phyloP scores from a whole-genome alignment of 371 early-diverging fungal genomes.

The Globomyces sp. region DNA sequence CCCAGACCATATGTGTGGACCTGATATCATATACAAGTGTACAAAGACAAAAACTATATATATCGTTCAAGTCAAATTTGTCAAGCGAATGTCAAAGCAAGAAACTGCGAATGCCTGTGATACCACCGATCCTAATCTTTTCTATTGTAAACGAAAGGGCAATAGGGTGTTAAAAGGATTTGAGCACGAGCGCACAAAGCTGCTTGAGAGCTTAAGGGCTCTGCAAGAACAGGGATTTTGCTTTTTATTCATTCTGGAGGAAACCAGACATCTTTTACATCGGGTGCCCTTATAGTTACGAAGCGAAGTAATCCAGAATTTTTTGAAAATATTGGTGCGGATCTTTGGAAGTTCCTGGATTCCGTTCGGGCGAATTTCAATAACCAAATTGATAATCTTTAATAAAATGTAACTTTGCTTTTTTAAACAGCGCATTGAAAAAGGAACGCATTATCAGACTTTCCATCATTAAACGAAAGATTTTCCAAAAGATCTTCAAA shows the following conservation, averaged over 20 bases:
- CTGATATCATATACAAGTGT: constrained; percentile 35
- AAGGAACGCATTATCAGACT: no score
- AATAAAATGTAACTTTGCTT: no score
- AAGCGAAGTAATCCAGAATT: constrained; percentile 4
- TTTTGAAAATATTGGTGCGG: neutral
- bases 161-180: constrained; percentile 24
- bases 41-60: constrained; percentile 19
- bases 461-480: no score
- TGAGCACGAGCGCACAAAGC: neutral
- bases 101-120: constrained; percentile 28
- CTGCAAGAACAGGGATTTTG: constrained; percentile 11
- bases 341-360: constrained; percentile 16
- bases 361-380: no score
- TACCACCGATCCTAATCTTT: constrained; percentile 28
- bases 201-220: neutral
- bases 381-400: no score
- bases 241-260: constrained; percentile 17
- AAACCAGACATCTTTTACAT: neutral
- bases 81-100: constrained; percentile 32
- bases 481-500: no score
- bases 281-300: neutral
- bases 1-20: constrained; percentile 33
- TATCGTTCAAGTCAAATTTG: constrained; percentile 35
- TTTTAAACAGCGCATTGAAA: no score
- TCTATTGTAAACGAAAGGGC: constrained; percentile 26